Conservation (phyloP, 2,329 filamentous ascomycete species). For the Aureobasidium zeae region DNA sequence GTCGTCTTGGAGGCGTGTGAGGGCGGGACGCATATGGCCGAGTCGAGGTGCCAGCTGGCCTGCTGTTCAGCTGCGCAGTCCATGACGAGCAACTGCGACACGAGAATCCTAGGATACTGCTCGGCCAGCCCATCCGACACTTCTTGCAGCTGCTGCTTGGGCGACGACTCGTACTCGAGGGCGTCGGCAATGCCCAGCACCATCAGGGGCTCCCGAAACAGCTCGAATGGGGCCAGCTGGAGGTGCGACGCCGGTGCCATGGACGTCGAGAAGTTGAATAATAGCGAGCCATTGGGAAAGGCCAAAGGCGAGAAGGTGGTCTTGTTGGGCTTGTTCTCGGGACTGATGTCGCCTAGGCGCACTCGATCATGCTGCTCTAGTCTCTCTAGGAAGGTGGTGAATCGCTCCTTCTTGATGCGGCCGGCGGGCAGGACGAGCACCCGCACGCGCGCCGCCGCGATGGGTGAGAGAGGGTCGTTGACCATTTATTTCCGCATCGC, state of each 20-base stretch:
- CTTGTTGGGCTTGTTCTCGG: conserved; percentile 74
- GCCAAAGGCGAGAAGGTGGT: conserved; percentile 91
- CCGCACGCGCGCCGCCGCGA: conserved; percentile 84
- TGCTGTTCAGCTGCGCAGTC: conserved; percentile 54
- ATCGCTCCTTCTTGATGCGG: conserved; percentile 71
- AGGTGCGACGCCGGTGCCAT: conserved; percentile 70
- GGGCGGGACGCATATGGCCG: conserved; percentile 62
- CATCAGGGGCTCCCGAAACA: conserved; percentile 74
- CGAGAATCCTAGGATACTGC: conserved; percentile 63
- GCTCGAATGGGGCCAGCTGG: conserved; percentile 76
- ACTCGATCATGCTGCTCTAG: conserved; percentile 73
- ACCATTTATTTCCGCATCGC: no score
- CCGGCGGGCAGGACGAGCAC: conserved; percentile 80
- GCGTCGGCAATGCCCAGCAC: conserved; percentile 82
- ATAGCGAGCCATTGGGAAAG: conserved; percentile 74
- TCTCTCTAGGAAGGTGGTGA: conserved; percentile 67
- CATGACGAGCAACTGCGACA: conserved; percentile 72
- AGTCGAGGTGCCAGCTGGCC: conserved; percentile 50
- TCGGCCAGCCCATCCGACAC: conserved; percentile 37
- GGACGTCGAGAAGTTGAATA: conserved; percentile 80
- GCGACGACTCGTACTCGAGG: conserved; percentile 49
- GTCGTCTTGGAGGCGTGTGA: conserved; percentile 60
- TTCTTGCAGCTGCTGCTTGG: conserved; percentile 21
- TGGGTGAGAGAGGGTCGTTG: conserved; percentile 79
- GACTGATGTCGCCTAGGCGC: conserved; percentile 74